phyloP scores from a whole-genome alignment of 306 rosid species.

The Cicer pinnatifidum region DNA sequence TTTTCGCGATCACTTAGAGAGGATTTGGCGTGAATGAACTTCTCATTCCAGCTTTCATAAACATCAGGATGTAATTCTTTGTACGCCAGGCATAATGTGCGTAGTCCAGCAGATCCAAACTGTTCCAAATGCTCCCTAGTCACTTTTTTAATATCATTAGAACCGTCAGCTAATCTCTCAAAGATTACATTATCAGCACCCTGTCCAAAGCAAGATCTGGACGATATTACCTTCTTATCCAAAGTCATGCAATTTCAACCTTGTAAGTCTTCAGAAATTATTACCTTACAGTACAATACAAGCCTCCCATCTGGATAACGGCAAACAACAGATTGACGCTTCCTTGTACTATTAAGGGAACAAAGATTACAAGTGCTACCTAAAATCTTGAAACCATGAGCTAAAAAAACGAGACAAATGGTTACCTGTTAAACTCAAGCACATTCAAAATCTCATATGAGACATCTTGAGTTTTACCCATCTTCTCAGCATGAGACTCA shows the following conservation, averaged over 20 bases:
- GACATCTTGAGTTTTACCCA: slow-evolving; percentile 70
- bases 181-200: slow-evolving; percentile 93
- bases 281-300: slow-evolving; percentile 94
- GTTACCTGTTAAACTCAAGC: slow-evolving; percentile 90
- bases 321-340: slow-evolving; percentile 96
- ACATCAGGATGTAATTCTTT: slow-evolving; percentile 70
- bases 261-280: slow-evolving; percentile 43
- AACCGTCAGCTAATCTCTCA: slow-evolving; percentile 74
- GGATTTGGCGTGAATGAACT: slow-evolving; percentile 88
- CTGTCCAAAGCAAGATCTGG: slow-evolving; percentile 56
- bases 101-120: slow-evolving; percentile 87
- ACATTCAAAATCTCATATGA: slow-evolving; percentile 90
- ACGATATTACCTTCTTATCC: slow-evolving; percentile 45
- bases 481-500: slow-evolving; percentile 83
- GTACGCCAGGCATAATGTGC: slow-evolving; percentile 94
- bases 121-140: slow-evolving; percentile 82
- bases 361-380: slow-evolving; percentile 41
- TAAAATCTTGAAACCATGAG: slow-evolving; percentile 1
- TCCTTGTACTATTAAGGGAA: slow-evolving; percentile 73
- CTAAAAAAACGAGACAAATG: slow-evolving; percentile 6
- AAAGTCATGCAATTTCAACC: slow-evolving; percentile 36
- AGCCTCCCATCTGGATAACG: slow-evolving; percentile 96
- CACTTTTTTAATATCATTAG: slow-evolving; percentile 62
- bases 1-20: slow-evolving; percentile 88
- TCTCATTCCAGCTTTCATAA: slow-evolving; percentile 95